These are phyloP conservation scores for Camptophora hylomeconis DNA, from an alignment of 2,329 filamentous ascomycete species.

Conservation along the genomic window DNA sequence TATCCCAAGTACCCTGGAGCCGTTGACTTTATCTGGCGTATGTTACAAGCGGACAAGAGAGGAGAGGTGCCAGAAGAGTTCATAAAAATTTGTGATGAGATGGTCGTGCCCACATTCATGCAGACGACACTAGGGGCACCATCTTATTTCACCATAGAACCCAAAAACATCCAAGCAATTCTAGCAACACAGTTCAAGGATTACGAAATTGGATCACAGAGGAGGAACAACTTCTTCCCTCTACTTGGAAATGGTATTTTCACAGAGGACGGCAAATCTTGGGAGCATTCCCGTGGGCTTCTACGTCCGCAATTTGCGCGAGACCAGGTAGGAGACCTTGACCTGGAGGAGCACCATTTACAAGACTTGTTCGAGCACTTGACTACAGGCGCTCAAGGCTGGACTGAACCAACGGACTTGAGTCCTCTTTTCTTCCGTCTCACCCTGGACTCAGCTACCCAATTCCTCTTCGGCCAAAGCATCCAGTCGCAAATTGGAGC, in stretches of 20 bases:
- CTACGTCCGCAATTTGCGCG: constrained; percentile 79
- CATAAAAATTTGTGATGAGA: constrained; percentile 7
- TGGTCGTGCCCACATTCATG: constrained; percentile 8
- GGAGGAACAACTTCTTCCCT: constrained; percentile 57
- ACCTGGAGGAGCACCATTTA: constrained; percentile 69
- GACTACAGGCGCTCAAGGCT: constrained; percentile 38
- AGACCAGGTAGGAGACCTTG: constrained; percentile 68
- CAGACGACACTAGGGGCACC: constrained; percentile 12
- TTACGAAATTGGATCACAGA: constrained; percentile 64
- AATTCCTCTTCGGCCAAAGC: constrained; percentile 70
- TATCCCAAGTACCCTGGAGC: constrained; percentile 11
- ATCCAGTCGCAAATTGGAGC: constrained; percentile 42
- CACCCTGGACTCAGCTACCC: constrained; percentile 73
- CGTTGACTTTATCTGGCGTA: constrained; percentile 9
- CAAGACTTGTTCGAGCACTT: constrained; percentile 59
- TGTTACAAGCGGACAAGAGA: constrained; percentile 11
- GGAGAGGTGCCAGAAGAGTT: constrained; percentile 11
- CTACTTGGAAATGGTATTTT: constrained; percentile 36
- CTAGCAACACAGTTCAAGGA: constrained; percentile 72
- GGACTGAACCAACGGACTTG: constrained; percentile 40
- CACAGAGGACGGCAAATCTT: constrained; percentile 62
- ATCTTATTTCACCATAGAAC: constrained; percentile 21
- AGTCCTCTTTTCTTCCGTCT: constrained; percentile 36
- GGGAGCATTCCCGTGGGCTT: constrained; percentile 58
- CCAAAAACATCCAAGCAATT: constrained; percentile 66